phyloP scores from a whole-genome alignment of 352 stramenopile species.

The Plasmopara halstedii region DNA sequence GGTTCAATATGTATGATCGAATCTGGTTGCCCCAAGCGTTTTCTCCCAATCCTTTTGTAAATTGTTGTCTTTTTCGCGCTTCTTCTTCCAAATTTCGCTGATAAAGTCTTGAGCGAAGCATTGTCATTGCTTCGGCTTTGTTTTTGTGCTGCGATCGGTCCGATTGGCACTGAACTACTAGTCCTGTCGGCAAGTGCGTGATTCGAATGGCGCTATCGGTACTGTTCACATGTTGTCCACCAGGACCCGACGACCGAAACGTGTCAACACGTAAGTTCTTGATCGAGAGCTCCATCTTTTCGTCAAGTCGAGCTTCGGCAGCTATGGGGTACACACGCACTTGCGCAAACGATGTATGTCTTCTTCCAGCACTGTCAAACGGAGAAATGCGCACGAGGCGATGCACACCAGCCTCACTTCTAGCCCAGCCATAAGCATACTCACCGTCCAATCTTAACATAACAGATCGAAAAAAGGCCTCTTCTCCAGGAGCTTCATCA shows the following conservation, averaged over 20 bases:
- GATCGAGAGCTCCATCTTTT: conserved; percentile 48
- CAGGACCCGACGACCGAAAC: conserved; percentile 88
- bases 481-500: conserved; percentile 76
- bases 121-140: conserved; percentile 88
- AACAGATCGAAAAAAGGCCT: conserved; percentile 63
- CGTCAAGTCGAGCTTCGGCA: conserved; percentile 20
- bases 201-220: conserved; percentile 95
- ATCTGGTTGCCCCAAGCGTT: conserved; percentile 88
- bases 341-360: conserved; percentile 95
- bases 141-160: conserved; percentile 93
- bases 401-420: conserved; percentile 93
- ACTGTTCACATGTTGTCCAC: conserved; percentile 97
- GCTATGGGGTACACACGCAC: conserved; percentile 69
- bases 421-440: conserved; percentile 90
- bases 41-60: conserved; percentile 58
- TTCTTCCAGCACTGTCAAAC: conserved; percentile 90
- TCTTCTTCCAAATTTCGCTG: conserved; percentile 60
- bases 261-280: conserved; percentile 93
- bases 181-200: conserved; percentile 91
- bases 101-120: conserved; percentile 66
- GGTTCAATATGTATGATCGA: conserved; percentile 95
- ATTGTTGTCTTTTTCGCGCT: conserved; percentile 35
- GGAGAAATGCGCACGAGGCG: conserved; percentile 91
- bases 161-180: conserved; percentile 91
- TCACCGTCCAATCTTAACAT: conserved; percentile 48